Percentiles rank a stretch among this genome's conserved stretches.
Evolutionary conservation across 257 asterid genomes (phyloP).

Genomic region (Handroanthus guayacan): DNA sequence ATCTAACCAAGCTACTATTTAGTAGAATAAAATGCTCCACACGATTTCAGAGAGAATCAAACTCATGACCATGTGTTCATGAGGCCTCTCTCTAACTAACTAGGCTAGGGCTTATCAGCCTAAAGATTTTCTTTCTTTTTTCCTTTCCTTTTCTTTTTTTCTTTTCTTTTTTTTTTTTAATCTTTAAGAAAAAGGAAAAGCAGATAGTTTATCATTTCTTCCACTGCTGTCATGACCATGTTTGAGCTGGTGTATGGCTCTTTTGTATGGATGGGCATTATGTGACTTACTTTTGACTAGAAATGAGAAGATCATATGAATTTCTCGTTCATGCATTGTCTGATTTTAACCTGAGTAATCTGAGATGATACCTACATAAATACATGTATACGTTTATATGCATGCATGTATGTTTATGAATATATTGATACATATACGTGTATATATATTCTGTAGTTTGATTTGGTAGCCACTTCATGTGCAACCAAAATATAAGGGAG

Average conservation of each 20-base stretch:
- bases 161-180: neutral
- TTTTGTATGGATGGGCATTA: constrained; percentile 7
- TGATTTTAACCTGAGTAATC: neutral
- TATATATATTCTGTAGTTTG: neutral
- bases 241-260: constrained; percentile 14
- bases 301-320: neutral
- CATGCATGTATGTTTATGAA: neutral
- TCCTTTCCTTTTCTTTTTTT: too few relatives aligned
- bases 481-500: neutral
- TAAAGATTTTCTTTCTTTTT: too few relatives aligned
- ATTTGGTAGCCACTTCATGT: constrained; percentile 9
- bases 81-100: too few relatives aligned
- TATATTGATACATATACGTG: neutral
- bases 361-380: neutral
- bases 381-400: neutral
- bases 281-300: neutral
- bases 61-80: too few relatives aligned
- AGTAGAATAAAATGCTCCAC: too few relatives aligned
- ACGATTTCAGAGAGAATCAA: too few relatives aligned
- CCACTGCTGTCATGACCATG: constrained; percentile 9
- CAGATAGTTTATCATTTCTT: neutral
- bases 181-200: neutral
- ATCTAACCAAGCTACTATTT: too few relatives aligned
- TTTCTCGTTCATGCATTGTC: too few relatives aligned
- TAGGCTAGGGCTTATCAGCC: too few relatives aligned